Base-by-base conservation (phyloP, 2,329 filamentous ascomycete species). In the Calonectria montana region DNA sequence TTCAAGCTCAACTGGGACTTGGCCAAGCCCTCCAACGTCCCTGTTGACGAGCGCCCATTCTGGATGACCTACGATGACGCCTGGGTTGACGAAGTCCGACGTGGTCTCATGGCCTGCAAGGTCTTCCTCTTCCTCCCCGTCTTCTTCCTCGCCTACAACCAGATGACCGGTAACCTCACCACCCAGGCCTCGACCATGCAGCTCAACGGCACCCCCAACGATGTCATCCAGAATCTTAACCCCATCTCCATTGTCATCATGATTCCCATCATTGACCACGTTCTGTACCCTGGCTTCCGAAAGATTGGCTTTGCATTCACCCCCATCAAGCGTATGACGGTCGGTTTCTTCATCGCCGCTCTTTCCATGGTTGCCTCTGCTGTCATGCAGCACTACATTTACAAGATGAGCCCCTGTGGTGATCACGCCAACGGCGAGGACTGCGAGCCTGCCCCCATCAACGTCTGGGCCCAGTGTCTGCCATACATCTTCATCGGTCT, bases 11-110 rank as follows among this genome's bases (percentile, higher is more conserved):
- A 94, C 83, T 95, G 93, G 91, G 90, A 94, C 29, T 80, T 86
- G 4, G 90, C 91, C 71, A 94, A 94, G 84, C 93, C 93, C 3
- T 93, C 91, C 80, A 85, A 86, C 41, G 86, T 94, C 7, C 84
- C 88, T 12, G 84, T 87, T 43, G 82, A 81, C 1, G 81, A 87
- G 74, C 91, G 91, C 67, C 93, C 93, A 0, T 47, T 67, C 0
- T 96, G 93, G 93, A 95, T 96, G 92, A 93, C 91, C 0, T 95
- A 95, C 76, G 94, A 96, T 73, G 94, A 96, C 76, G 90, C 90
- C 65, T 96, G 94, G 93, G 94, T 96, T 39, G 93, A 95, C 80
- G 93, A 96, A 80, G 91, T 95, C 61, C 87, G 88, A 65, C 92
- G 93, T 83, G 93, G 93, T 73, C 85, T 94, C 69, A 87, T 89